phyloP scores from a whole-genome alignment of 441 rosid genomes.

The Pelargonium citronellum region DNA sequence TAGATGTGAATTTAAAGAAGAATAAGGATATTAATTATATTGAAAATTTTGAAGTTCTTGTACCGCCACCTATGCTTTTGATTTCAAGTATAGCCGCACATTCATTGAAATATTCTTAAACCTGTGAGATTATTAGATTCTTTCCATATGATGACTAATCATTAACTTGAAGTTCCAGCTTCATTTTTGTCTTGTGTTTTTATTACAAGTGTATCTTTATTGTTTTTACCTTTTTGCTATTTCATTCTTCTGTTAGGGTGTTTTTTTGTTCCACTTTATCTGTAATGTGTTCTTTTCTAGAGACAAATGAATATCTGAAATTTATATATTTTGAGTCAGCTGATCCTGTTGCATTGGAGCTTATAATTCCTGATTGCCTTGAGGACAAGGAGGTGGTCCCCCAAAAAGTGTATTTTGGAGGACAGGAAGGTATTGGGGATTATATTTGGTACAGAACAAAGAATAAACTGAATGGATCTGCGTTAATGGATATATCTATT shows the following conservation, averaged over 20 bases:
- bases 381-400: conserved; percentile 74
- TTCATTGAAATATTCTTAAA: background rate
- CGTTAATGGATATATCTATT: conserved; percentile 49
- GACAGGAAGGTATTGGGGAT: conserved; percentile 81
- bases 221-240: conserved; percentile 2
- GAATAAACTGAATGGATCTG: conserved; percentile 55
- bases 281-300: conserved; percentile 3
- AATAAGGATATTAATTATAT: no score
- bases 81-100: no score
- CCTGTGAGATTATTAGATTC: background rate
- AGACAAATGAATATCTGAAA: background rate
- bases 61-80: no score
- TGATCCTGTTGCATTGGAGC: conserved; percentile 87
- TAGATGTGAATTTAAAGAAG: no score
- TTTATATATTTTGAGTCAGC: conserved; percentile 44
- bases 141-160: conserved; percentile 1
- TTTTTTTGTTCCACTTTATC: background rate
- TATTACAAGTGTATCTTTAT: background rate
- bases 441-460: conserved; percentile 75
- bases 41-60: no score
- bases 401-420: conserved; percentile 79
- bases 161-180: background rate
- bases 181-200: conserved; percentile 2
- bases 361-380: conserved; percentile 60
- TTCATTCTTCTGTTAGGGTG: conserved; percentile 5